These are phyloP conservation scores for Aureobasidium sp. DNA, from an alignment of 2,329 filamentous ascomycete genomes.

Conservation along the genomic window DNA sequence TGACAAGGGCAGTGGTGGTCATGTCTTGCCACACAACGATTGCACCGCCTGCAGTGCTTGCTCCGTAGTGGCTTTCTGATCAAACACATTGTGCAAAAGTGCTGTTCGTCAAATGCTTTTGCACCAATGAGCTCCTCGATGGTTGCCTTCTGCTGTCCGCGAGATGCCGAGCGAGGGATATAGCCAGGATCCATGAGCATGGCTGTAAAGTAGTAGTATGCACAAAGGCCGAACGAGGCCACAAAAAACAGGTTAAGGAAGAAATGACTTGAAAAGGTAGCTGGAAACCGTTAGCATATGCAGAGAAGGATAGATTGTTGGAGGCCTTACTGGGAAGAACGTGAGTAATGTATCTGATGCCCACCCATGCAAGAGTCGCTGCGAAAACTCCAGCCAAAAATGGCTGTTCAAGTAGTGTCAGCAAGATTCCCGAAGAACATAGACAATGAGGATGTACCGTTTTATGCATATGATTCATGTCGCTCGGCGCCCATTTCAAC, in stretches of 20 bases:
- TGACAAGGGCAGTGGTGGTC: constrained; percentile 87
- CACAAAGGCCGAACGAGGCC: constrained; percentile 55
- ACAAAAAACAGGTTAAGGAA: constrained; percentile 73
- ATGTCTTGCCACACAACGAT: constrained; percentile 89
- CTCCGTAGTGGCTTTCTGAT: constrained; percentile 84
- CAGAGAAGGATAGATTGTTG: neutral
- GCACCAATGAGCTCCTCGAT: constrained; percentile 78
- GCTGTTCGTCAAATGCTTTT: constrained; percentile 88
- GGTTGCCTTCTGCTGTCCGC: constrained; percentile 79
- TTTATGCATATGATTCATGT: constrained; percentile 85
- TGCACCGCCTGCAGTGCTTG: constrained; percentile 90
- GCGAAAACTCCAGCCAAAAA: constrained; percentile 93
- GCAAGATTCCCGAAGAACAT: neutral
- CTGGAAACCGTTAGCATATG: constrained; percentile 35
- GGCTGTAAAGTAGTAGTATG: constrained; percentile 79
- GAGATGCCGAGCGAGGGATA: constrained; percentile 82
- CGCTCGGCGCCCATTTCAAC: constrained; percentile 72
- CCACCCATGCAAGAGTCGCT: constrained; percentile 74
- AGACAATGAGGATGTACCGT: constrained; percentile 56
- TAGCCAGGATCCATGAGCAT: constrained; percentile 90
- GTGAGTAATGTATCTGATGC: constrained; percentile 65
- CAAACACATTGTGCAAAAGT: constrained; percentile 95
- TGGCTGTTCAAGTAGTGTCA: constrained; percentile 47
- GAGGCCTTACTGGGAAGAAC: constrained; percentile 57
- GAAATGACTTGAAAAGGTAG: constrained; percentile 58